Evolutionary conservation across 2,329 filamentous ascomycete species (phyloP), one percentile per base, ranked within the genome.

Genomic region (Colletotrichum sp.): DNA sequence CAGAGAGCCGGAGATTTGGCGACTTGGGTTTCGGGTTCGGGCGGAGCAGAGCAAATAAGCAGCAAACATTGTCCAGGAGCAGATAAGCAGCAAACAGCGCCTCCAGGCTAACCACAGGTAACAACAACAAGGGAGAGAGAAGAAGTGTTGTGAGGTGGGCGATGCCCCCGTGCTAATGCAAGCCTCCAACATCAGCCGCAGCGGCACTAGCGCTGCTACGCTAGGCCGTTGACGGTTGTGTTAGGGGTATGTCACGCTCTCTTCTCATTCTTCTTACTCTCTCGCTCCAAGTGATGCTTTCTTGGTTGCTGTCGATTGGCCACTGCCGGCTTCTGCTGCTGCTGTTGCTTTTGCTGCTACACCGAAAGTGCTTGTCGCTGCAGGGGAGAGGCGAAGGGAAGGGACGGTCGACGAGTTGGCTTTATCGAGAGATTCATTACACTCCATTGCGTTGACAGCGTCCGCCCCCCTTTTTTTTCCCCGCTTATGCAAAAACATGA

Each of bases 161-260:
- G 39, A 34, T 66, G 69, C 62, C 69, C 34, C 49, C 21, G 30
- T 52, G 60, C 52, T 69, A 44, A 39, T 28, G 66, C 66, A 60
- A 39, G 30, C 44, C 66, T 32, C 68, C 36, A 63, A 8, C 44
- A 64, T 69, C 70, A 73, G 73, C 73, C 63, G 73, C 73, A 69
- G 68, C 64, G 70, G 26, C 69, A 68, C 69, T 59, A 75, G 55
- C 39, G 26, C 62, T 26, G 63, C 28, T 32, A 26, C 55, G 69
- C 72, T 72, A 75, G 39, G 26, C 67, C 59, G 32, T 66, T 60
- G 49, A 39, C 64, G 66, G 71, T 39, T 70, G 32, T 36, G 57
- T 66, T 55, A 34, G 34, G 21, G 65, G 12, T 55, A 32, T 16
- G 18, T 62, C 34, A 39, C 52, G 18, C n/a, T 24, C 36, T 26